Evolutionary conservation across 495 filamentous ascomycete genomes (phyloP).

Genomic region (Gamarada debralockiae): DNA sequence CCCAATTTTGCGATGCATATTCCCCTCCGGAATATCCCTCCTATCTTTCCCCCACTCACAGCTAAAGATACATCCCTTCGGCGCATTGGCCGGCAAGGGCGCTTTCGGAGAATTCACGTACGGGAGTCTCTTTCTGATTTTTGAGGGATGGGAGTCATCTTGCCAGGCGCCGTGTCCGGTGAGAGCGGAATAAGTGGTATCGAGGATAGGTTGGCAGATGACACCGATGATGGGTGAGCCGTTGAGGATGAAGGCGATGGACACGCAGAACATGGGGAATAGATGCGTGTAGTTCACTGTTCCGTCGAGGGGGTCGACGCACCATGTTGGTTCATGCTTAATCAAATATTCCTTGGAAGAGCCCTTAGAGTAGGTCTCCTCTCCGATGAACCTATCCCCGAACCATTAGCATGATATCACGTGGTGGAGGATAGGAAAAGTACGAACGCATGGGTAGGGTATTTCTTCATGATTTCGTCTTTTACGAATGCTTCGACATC

Average conservation of each 20-base stretch:
- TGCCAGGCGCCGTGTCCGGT: slow-evolving; percentile 55
- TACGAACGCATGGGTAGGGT: slow-evolving; percentile 58
- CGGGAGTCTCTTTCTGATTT: slow-evolving; percentile 52
- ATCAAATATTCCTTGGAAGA: slow-evolving; percentile 58
- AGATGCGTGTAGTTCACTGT: slow-evolving; percentile 72
- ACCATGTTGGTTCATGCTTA: slow-evolving; percentile 57
- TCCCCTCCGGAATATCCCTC: slow-evolving; percentile 55
- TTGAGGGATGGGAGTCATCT: slow-evolving; percentile 31
- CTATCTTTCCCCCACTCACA: slow-evolving; percentile 75
- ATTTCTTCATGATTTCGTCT: slow-evolving; percentile 46
- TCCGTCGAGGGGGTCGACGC: slow-evolving; percentile 65
- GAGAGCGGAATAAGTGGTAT: slow-evolving; percentile 62
- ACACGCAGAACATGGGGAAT: slow-evolving; percentile 71
- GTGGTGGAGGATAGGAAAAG: neutral
- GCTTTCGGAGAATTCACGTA: slow-evolving; percentile 53
- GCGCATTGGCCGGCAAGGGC: slow-evolving; percentile 57
- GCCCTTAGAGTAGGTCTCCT: slow-evolving; percentile 64
- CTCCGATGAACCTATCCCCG: slow-evolving; percentile 62
- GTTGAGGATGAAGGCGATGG: slow-evolving; percentile 57
- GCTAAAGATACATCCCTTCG: slow-evolving; percentile 60
- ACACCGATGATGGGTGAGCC: slow-evolving; percentile 57
- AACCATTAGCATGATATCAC: neutral
- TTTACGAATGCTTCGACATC: slow-evolving; percentile 67
- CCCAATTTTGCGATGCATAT: slow-evolving; percentile 62
- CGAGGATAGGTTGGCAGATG: slow-evolving; percentile 59